Percentiles rank a stretch among this genome's conserved stretches.
Evolutionary conservation across 176 grass and related monocot genomes (phyloP).

Genomic region (Musa schizocarpa): DNA sequence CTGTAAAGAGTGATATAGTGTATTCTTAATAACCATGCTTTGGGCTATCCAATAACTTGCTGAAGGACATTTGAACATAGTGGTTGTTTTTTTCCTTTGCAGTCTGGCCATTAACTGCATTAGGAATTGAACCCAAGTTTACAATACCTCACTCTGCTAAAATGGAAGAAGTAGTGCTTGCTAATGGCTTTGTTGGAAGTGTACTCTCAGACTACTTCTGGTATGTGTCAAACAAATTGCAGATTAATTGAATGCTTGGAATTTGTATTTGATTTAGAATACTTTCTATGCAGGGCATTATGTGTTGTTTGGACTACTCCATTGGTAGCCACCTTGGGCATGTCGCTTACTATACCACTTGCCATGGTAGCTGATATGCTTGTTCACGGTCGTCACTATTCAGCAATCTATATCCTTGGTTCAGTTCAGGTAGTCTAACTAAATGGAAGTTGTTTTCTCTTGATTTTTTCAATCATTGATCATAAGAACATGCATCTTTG

Average conservation of each 20-base stretch:
- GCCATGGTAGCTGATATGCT: slow-evolving; percentile 97
- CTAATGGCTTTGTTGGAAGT: slow-evolving; percentile 86
- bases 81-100: slow-evolving; percentile 18
- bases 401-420: slow-evolving; percentile 76
- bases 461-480: not conserved
- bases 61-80: no score
- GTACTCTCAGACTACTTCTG: slow-evolving; percentile 95
- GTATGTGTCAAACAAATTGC: slow-evolving; percentile 23
- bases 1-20: no score
- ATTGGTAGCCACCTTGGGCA: slow-evolving; percentile 89
- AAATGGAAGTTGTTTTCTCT: not conserved
- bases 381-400: slow-evolving; percentile 91
- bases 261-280: not conserved
- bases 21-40: not conserved
- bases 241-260: no score
- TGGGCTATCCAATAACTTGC: not conserved
- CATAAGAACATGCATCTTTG: not conserved
- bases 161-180: slow-evolving; percentile 89
- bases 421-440: slow-evolving; percentile 65
- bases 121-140: slow-evolving; percentile 94
- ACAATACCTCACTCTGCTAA: slow-evolving; percentile 87
- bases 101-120: slow-evolving; percentile 89
- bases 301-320: slow-evolving; percentile 97
- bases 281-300: slow-evolving; percentile 50
- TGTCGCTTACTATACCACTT: slow-evolving; percentile 92